Evolutionary conservation across 2,329 filamentous ascomycete species (phyloP), one percentile per base, ranked within the genome.

Genomic region (Ceratocystis albifundus): DNA sequence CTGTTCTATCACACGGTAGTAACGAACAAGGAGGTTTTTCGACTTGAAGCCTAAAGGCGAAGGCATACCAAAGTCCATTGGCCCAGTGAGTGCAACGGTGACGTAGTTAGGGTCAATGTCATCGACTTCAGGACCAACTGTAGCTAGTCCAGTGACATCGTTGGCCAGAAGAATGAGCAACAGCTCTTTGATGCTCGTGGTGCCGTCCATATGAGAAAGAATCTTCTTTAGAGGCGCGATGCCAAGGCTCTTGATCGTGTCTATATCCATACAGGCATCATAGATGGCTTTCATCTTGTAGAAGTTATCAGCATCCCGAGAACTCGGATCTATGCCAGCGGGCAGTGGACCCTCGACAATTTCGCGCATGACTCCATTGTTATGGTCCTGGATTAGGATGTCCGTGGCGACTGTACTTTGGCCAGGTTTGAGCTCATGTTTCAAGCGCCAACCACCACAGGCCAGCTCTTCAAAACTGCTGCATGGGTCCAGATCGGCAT

Each of bases 401-500:
- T 80, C 80, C 1, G 85, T 82, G 68, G 85, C 87, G 44, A 80
- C 80, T 70, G 80, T 79, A 41, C 82, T 80, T 69, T 85, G 82
- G 71, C 89, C 87, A 3, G 83, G 76, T 1, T 86, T 81, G 67
- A 89, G 80, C 70, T 88, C 85, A 74, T 88, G 82, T 10, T 77
- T 79, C 28, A 83, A 78, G 64, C 80, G 77, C 82, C 86, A 89
- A 8, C 86, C 86, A 66, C 84, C 85, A 70, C 87, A 89, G 25
- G 84, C 84, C 66, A 85, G 80, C 72, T 85, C 78, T 68, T 88
- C 84, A 68, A 90, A 90, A 71, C 88, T 75, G n/a, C 78, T 80
- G 70, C 87, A 90, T 1, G 87, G 82, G 71, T 89, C 85, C 46
- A 89, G 76, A 2, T 82, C 74, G 68, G 82, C 77, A 73, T 88